Conservation (phyloP, 2,329 filamentous ascomycete genomes). For the Colletotrichum sp. region DNA sequence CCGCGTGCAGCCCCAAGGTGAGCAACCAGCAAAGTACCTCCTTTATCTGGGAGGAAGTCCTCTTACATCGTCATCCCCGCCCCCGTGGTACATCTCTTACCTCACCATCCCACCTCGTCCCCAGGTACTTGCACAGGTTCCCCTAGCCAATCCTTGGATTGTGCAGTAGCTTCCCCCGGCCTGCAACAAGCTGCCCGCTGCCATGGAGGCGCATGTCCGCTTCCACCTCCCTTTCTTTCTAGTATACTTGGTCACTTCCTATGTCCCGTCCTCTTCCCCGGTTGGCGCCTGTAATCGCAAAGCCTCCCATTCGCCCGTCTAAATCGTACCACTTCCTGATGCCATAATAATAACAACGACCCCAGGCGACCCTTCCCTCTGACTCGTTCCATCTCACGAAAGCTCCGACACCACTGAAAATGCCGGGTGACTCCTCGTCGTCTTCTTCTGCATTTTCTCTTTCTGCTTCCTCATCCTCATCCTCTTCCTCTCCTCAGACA, state of each 20-base stretch:
- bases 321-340: constrained; percentile 20
- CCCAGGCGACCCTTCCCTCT: constrained; percentile 10
- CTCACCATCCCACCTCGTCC: not conserved
- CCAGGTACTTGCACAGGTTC: not conserved
- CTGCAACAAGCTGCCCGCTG: not conserved
- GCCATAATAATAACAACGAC: constrained; percentile 20
- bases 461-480: constrained; percentile 39
- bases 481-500: constrained; percentile 45
- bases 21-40: not conserved
- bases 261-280: not conserved
- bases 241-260: not conserved
- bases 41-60: not conserved
- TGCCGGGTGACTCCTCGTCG: constrained; percentile 34
- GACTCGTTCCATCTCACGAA: constrained; percentile 18
- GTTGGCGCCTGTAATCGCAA: constrained; percentile 21
- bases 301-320: constrained; percentile 21
- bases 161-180: not conserved
- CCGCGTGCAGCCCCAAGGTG: not conserved
- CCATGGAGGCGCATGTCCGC: constrained; percentile 14
- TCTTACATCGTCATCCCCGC: not conserved
- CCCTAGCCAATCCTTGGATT: not conserved
- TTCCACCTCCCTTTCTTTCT: not conserved
- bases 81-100: not conserved
- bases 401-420: constrained; percentile 20
- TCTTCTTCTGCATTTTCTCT: constrained; percentile 38